Evolutionary conservation across 164 flowering plant genomes (phyloP), one percentile per base, ranked within the genome.

Genomic region (Aristolochia californica): DNA sequence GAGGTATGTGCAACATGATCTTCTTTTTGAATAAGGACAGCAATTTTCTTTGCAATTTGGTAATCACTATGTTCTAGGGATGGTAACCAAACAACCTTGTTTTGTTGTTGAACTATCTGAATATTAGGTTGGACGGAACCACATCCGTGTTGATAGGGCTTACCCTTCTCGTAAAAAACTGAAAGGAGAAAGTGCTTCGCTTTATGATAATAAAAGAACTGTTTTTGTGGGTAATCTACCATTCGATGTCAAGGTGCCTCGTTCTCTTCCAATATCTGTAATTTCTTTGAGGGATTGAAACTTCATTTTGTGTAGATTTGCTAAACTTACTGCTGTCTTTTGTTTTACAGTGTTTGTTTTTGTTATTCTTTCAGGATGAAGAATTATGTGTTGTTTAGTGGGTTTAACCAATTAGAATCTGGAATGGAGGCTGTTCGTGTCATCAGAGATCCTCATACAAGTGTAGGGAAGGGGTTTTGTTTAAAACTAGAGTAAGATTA

Each of bases 201-300:
- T 85, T 24, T 93, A 93, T 78, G 96, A 87, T 66, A 70, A 66
- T 59, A 84, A 80, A 65, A 87, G 91, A 73, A 93, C 99, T 25
- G 84, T 89, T 61, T 93, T 93, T 75, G 79, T 93, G 57, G 97
- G 99, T 48, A 93, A 93, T 65, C 81, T 93, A 49, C 99, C 99
- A 51, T 89, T 85, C 77, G 97, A 93, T 77, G 96, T 85, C 47
- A 85, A 89, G 91, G 99, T 89, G 48, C 70, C 43, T 51, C 61
- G 0, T 30, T 62, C 23, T 20, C 20, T 5, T 26, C 10, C 56
- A 34, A 12, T 27, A 34, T 34, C 40, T 34, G 40, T 12, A 34
- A 2, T 28, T 3, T 34, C 10, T 2, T 34, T 12, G 40, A 8
- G 7, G 40, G 40, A 34, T 34, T 34, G 10, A 34, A 5, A 34